These are phyloP conservation scores for Mucor ambiguus DNA, from an alignment of 371 early-diverging fungal genomes.

Conservation along the genomic window DNA sequence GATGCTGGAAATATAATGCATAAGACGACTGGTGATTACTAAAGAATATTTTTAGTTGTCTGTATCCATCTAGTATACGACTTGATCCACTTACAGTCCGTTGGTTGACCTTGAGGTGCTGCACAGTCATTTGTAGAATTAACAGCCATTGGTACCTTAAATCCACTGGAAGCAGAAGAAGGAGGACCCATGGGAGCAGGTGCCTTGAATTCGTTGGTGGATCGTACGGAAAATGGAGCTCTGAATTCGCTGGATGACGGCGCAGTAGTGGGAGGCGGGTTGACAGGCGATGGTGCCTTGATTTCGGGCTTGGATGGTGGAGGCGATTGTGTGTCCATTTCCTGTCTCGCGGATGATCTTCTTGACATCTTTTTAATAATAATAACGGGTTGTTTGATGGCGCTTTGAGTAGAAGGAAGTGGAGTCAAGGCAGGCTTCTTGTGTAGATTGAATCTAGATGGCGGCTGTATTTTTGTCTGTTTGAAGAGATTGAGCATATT, in stretches of 20 bases:
- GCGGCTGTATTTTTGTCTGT: background rate
- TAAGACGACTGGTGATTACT: conserved; percentile 18
- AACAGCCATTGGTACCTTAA: background rate
- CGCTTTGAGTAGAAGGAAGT: background rate
- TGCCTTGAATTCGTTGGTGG: background rate
- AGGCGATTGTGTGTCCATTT: background rate
- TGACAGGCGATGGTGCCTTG: conserved; percentile 3
- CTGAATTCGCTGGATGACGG: conserved; percentile 2
- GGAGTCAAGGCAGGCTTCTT: background rate
- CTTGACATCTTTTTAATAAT: background rate
- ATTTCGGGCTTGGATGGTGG: background rate
- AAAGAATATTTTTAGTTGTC: background rate
- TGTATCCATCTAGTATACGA: background rate
- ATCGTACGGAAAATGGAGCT: background rate
- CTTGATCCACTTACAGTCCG: conserved; percentile 9
- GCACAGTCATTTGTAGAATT: background rate
- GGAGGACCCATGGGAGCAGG: background rate
- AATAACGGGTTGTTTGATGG: background rate
- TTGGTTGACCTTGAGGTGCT: background rate
- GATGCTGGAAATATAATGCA: conserved; percentile 21
- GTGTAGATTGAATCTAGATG: background rate
- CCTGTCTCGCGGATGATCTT: background rate
- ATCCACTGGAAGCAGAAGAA: too few species aligned
- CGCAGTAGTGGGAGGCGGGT: background rate
- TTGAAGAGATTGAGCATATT: background rate